phyloP scores from a whole-genome alignment of 768 basidiomycete species.

The Punctularia strigosozonata region DNA sequence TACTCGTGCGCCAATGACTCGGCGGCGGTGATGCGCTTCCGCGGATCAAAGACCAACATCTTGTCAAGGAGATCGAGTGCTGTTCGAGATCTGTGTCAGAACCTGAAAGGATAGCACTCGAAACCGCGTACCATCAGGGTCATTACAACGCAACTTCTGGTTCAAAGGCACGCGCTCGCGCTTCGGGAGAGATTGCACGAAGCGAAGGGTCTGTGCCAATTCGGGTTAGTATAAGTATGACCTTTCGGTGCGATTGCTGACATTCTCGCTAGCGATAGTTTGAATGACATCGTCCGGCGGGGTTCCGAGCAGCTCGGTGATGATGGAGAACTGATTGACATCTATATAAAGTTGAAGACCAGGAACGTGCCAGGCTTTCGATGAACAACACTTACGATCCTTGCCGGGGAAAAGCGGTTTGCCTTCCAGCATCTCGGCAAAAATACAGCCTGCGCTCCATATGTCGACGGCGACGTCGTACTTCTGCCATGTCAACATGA shows the following conservation, averaged over 20 bases:
- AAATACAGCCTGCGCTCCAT: slow-evolving; percentile 99
- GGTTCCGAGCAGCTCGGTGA: slow-evolving; percentile 96
- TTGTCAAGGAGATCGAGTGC: slow-evolving; percentile 94
- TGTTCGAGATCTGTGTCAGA: slow-evolving; percentile 15
- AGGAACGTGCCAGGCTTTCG: slow-evolving; percentile 5
- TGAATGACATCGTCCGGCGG: slow-evolving; percentile 99
- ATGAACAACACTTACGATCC: slow-evolving; percentile 68
- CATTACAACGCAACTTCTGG: slow-evolving; percentile 82
- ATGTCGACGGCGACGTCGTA: slow-evolving; percentile 99
- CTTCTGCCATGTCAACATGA: slow-evolving; percentile 99
- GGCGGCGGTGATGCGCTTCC: slow-evolving; percentile 91
- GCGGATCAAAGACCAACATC: slow-evolving; percentile 98
- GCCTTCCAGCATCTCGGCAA: slow-evolving; percentile 98
- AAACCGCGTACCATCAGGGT: slow-evolving; percentile 63
- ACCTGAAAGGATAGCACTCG: background rate
- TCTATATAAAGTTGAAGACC: slow-evolving; percentile 35
- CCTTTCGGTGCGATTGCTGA: slow-evolving; percentile 38
- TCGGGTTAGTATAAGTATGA: background rate
- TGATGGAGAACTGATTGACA: slow-evolving; percentile 99
- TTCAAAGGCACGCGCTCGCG: slow-evolving; percentile 91
- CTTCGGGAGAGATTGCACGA: slow-evolving; percentile 97
- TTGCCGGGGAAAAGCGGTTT: slow-evolving; percentile 99
- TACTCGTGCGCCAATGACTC: slow-evolving; percentile 88
- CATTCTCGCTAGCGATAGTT: slow-evolving; percentile 96
- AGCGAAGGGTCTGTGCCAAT: slow-evolving; percentile 78